Evolutionary conservation across 2,329 filamentous ascomycete species (phyloP).

Genomic region (Sclerotinia borealis): DNA sequence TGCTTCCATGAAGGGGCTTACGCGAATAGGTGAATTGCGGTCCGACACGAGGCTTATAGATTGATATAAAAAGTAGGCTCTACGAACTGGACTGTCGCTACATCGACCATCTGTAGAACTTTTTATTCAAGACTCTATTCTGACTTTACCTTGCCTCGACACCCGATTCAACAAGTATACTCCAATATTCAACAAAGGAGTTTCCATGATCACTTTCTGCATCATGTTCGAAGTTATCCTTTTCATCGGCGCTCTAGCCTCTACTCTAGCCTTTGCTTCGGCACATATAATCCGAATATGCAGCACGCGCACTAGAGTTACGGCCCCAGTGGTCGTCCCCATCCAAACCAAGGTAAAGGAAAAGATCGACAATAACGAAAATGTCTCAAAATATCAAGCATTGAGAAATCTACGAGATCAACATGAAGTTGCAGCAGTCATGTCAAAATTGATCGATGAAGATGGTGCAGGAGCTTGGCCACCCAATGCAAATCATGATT

Average conservation of each 20-base stretch:
- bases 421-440: neutral
- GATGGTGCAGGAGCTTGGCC: constrained; percentile 12
- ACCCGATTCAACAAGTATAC: neutral
- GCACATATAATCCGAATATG: neutral
- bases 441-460: neutral
- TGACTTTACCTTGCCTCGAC: neutral
- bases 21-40: neutral
- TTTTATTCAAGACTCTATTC: neutral
- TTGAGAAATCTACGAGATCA: neutral
- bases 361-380: neutral
- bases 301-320: neutral
- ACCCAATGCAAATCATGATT: constrained; percentile 2
- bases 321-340: neutral
- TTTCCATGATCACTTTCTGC: neutral
- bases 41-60: neutral
- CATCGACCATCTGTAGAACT: neutral
- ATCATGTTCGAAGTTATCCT: neutral
- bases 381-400: constrained; percentile 2
- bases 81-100: no score
- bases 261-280: neutral
- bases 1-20: neutral
- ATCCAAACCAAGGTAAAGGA: neutral
- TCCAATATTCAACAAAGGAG: constrained; percentile 1
- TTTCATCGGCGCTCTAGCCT: neutral
- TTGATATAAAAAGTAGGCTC: neutral